Evolutionary conservation across 192 early-diverging fungal species (phyloP).

Genomic region (Spizellomyces sp.): DNA sequence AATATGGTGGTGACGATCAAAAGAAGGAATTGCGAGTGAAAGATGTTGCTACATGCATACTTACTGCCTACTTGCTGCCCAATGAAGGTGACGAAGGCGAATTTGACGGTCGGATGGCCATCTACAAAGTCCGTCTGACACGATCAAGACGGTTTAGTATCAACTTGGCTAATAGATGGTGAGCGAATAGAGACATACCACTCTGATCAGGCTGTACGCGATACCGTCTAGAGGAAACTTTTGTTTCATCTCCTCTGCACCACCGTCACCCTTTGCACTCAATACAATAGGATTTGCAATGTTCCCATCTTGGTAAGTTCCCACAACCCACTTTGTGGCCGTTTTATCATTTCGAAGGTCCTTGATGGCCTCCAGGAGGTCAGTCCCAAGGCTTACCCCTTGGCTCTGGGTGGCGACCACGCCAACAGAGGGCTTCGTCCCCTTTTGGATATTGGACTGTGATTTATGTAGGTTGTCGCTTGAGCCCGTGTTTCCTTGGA

Average conservation of each 20-base stretch:
- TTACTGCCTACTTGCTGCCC: slow-evolving; percentile 41
- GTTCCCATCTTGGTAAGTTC: slow-evolving; percentile 39
- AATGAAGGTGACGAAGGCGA: slow-evolving; percentile 42
- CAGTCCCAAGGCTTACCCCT: slow-evolving; percentile 27
- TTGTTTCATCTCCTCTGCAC: slow-evolving; percentile 33
- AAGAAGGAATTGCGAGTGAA: background rate
- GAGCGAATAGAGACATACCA: background rate
- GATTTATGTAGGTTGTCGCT: background rate
- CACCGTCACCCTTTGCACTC: slow-evolving; percentile 32
- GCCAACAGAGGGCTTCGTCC: slow-evolving; percentile 4
- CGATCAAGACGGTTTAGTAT: too few species aligned
- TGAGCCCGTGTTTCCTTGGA: background rate
- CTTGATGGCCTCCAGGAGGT: slow-evolving; percentile 37
- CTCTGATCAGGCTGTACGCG: slow-evolving; percentile 39
- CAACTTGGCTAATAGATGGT: too few species aligned
- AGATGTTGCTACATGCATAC: background rate
- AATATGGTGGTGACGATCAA: background rate
- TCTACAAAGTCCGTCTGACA: slow-evolving; percentile 35
- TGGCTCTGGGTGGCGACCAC: slow-evolving; percentile 20
- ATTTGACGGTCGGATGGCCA: slow-evolving; percentile 44
- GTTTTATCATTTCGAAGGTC: slow-evolving; percentile 42
- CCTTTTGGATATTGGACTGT: background rate
- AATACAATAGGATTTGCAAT: slow-evolving; percentile 37
- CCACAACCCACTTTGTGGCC: slow-evolving; percentile 38
- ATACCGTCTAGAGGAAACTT: slow-evolving; percentile 32